A percentile compares a stretch with the other conserved stretches of the same genome.
These are phyloP conservation scores for Podila epicladia DNA, from an alignment of 192 early-diverging fungal species.

Conservation along the genomic window DNA sequence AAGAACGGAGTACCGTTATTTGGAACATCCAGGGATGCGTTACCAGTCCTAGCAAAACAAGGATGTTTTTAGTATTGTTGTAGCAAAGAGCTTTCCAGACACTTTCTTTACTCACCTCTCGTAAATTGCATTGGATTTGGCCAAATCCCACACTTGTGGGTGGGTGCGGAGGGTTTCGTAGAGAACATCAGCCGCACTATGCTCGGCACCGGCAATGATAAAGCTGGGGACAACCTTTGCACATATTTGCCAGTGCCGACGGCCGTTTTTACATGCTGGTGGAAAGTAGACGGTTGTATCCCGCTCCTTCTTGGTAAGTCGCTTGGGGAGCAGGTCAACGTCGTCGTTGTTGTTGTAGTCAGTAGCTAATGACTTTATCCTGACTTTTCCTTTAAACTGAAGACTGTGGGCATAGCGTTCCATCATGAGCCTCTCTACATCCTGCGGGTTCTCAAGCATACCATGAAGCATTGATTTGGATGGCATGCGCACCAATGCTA, in stretches of 20 bases:
- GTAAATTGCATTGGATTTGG: constrained; percentile 49
- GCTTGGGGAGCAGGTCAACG: constrained; percentile 29
- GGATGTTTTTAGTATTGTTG: neutral
- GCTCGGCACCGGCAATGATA: constrained; percentile 63
- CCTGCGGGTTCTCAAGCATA: constrained; percentile 40
- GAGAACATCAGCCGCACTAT: constrained; percentile 52
- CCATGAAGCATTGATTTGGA: constrained; percentile 33
- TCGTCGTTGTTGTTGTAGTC: constrained; percentile 23
- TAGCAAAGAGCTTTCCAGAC: neutral
- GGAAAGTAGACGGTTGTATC: constrained; percentile 55
- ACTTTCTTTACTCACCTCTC: constrained; percentile 24
- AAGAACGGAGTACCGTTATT: constrained; percentile 41
- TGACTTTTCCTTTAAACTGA: constrained; percentile 49
- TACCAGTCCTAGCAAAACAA: constrained; percentile 26
- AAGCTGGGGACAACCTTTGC: constrained; percentile 61
- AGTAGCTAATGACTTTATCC: constrained; percentile 44
- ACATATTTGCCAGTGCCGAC: constrained; percentile 52
- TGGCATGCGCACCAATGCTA: constrained; percentile 35
- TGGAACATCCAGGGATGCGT: constrained; percentile 29
- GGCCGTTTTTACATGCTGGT: constrained; percentile 50
- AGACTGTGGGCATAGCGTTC: constrained; percentile 51
- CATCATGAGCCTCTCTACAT: constrained; percentile 52
- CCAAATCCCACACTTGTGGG: constrained; percentile 55
- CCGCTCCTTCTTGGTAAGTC: constrained; percentile 37
- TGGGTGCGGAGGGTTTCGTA: constrained; percentile 57